Conservation (phyloP, 371 early-diverging fungal species). For the Syncephalastrum sp. region DNA sequence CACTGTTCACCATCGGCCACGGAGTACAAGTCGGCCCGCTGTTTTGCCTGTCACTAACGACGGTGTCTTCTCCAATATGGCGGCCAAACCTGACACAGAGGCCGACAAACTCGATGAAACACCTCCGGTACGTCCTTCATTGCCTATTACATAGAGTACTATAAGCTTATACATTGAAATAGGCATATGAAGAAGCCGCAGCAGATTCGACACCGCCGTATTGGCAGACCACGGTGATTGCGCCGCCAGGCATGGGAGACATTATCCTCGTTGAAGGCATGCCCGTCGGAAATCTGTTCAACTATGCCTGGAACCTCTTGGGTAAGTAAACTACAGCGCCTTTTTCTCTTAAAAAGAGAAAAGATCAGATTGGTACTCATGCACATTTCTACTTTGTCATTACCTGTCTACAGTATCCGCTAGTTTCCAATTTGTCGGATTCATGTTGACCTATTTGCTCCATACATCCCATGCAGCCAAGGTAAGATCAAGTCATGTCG, state of each 20-base stretch:
- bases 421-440: slow-evolving; percentile 72
- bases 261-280: slow-evolving; percentile 62
- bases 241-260: slow-evolving; percentile 58
- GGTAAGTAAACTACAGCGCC: slow-evolving; percentile 26
- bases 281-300: slow-evolving; percentile 60
- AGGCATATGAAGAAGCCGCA: slow-evolving; percentile 65
- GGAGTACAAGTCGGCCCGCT: slow-evolving; percentile 7
- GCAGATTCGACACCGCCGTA: slow-evolving; percentile 65
- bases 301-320: slow-evolving; percentile 62
- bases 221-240: slow-evolving; percentile 59
- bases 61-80: slow-evolving; percentile 61
- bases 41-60: slow-evolving; percentile 42
- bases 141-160: not conserved
- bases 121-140: slow-evolving; percentile 31
- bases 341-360: no score
- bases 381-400: not conserved
- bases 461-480: slow-evolving; percentile 68
- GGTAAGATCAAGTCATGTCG: slow-evolving; percentile 20
- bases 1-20: not conserved
- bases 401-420: slow-evolving; percentile 50
- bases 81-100: slow-evolving; percentile 56
- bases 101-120: slow-evolving; percentile 36
- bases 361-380: no score
- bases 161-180: not conserved
- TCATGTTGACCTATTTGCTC: slow-evolving; percentile 63